phyloP scores from a whole-genome alignment of 164 flowering plant species.

The Magnolia sinica region DNA sequence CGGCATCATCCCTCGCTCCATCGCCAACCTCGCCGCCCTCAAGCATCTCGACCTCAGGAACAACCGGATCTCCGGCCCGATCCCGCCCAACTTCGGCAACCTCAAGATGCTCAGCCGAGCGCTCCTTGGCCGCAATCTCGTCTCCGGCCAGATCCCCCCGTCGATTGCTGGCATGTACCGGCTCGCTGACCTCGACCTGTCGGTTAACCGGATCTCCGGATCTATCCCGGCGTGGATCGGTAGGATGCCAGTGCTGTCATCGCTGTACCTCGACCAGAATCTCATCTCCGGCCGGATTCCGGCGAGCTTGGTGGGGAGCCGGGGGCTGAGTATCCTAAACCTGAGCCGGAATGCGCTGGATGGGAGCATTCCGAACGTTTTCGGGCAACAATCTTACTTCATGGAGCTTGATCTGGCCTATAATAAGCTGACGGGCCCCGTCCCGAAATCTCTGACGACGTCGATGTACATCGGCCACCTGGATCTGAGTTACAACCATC shows the following conservation, averaged over 20 bases:
- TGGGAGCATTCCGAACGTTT: conserved; percentile 69
- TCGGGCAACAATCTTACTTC: conserved; percentile 70
- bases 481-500: conserved; percentile 79
- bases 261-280: conserved; percentile 68
- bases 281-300: conserved; percentile 60
- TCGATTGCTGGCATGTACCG: conserved; percentile 59
- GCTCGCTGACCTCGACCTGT: conserved; percentile 74
- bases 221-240: conserved; percentile 52
- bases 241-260: conserved; percentile 65
- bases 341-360: conserved; percentile 60
- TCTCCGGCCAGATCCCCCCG: conserved; percentile 56
- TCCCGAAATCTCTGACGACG: conserved; percentile 55
- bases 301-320: conserved; percentile 35
- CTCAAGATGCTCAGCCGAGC: conserved; percentile 78
- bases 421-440: conserved; percentile 51
- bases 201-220: conserved; percentile 55
- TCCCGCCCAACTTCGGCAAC: conserved; percentile 51
- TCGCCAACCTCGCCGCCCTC: conserved; percentile 35
- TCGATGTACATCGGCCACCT: conserved; percentile 77
- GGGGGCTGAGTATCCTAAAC: conserved; percentile 54
- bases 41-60: conserved; percentile 79
- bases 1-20: conserved; percentile 64
- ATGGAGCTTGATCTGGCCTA: conserved; percentile 61
- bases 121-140: conserved; percentile 48
- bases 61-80: conserved; percentile 51